Percentiles rank a stretch among this genome's conserved stretches.
These are phyloP conservation scores for Craspedostauros australis DNA, from an alignment of 108 stramenopile species.

Conservation along the genomic window DNA sequence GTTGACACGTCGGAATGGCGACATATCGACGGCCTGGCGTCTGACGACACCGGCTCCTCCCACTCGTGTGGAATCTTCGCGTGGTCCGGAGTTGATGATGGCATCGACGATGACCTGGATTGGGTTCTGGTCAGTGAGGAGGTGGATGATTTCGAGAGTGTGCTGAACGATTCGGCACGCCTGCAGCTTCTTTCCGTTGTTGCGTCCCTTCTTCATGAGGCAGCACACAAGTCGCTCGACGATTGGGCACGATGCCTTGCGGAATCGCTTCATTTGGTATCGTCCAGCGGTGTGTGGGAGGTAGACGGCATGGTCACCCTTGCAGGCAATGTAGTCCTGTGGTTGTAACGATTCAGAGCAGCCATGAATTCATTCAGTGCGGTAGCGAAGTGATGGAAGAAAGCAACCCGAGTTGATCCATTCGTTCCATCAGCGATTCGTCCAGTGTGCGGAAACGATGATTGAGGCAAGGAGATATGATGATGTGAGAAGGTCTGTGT, in stretches of 20 bases:
- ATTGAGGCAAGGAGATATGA: no score
- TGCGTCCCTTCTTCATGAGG: slow-evolving; percentile 98
- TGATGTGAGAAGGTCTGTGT: no score
- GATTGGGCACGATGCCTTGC: slow-evolving; percentile 99
- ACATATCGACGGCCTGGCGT: slow-evolving; percentile 99
- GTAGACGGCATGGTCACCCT: slow-evolving; percentile 96
- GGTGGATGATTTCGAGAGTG: slow-evolving; percentile 99
- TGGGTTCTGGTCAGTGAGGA: slow-evolving; percentile 99
- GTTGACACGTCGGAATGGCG: slow-evolving; percentile 99
- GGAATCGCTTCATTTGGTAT: slow-evolving; percentile 99
- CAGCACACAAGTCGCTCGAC: slow-evolving; percentile 97
- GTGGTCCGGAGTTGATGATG: slow-evolving; percentile 99
- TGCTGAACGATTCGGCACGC: slow-evolving; percentile 98
- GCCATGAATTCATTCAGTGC: background rate
- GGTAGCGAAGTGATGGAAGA: background rate
- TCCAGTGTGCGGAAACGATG: no score
- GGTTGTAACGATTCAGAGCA: background rate
- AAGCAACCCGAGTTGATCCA: background rate
- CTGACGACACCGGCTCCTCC: slow-evolving; percentile 99
- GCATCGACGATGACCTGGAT: slow-evolving; percentile 99
- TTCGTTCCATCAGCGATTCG: background rate
- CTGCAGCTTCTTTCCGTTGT: slow-evolving; percentile 99
- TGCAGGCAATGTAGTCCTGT: slow-evolving; percentile 94
- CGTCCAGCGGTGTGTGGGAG: slow-evolving; percentile 99
- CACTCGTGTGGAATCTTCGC: slow-evolving; percentile 99